Conservation (phyloP, 2,329 filamentous ascomycete genomes). For the Colletotrichum neosansevieriae region DNA sequence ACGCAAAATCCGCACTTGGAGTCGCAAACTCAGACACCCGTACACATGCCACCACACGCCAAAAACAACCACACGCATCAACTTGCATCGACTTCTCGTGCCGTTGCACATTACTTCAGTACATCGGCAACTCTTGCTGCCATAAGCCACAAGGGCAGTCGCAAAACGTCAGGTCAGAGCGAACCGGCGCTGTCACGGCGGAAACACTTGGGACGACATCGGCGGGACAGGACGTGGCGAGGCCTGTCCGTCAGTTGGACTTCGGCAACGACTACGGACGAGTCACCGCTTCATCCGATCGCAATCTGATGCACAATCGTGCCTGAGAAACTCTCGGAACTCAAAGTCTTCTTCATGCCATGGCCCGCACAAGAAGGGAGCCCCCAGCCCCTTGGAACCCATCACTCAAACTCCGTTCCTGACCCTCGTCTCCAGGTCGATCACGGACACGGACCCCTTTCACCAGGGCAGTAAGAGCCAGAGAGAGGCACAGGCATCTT, state of each 20-base stretch:
- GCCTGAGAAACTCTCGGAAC: conserved; percentile 38
- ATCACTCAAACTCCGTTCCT: conserved; percentile 17
- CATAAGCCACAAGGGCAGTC: conserved; percentile 3
- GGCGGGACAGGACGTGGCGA: conserved; percentile 24
- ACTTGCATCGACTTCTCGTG: neutral
- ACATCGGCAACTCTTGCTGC: conserved; percentile 10
- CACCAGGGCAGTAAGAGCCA: conserved; percentile 25
- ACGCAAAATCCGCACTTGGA: conserved; percentile 16
- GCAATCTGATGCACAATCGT: conserved; percentile 33
- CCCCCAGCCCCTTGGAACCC: conserved; percentile 18
- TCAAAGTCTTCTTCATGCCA: conserved; percentile 37
- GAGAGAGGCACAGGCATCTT: conserved; percentile 34
- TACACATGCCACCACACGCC: conserved; percentile 2
- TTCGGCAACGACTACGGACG: conserved; percentile 29
- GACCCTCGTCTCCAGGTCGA: conserved; percentile 38
- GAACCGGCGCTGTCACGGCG: conserved; percentile 21
- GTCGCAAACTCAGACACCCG: conserved; percentile 18
- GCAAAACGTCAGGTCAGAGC: conserved; percentile 32
- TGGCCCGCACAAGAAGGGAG: conserved; percentile 11
- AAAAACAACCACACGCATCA: conserved; percentile 17
- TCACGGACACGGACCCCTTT: conserved; percentile 40
- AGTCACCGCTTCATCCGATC: conserved; percentile 38
- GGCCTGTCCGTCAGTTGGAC: conserved; percentile 26
- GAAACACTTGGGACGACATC: conserved; percentile 34
- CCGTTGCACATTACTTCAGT: neutral